Base-by-base conservation (phyloP, 768 basidiomycete genomes). In the Leucosporidium creatinivorum region DNA sequence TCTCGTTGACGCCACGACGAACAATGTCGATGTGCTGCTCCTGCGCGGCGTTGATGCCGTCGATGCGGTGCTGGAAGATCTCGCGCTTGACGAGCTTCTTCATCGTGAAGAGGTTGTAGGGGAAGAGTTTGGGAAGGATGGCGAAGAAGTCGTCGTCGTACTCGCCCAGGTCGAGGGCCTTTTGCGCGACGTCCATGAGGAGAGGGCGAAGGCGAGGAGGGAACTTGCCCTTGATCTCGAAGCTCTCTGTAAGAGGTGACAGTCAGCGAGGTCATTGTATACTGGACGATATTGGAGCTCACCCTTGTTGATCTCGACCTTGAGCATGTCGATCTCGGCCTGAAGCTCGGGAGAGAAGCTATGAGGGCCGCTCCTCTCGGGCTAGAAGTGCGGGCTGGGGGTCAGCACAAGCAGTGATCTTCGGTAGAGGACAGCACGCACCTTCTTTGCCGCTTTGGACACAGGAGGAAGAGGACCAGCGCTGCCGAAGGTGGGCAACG, bases 31-130 rank as follows among this genome's bases (percentile, higher is more conserved):
- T 79, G 0, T 91, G 79, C 33, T 83, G 82, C 0, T 88, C 86
- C 76, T 92, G 89, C 55, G 85, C 82, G 63, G 85, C 82, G 0
- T 82, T 81, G 7, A 93, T 80, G 31, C 89, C 80, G 51, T 82
- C 81, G 63, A 84, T 81, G 73, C 93, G 91, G 13, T 88, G 87
- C 0, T 78, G 75, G 79, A 87, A 93, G 18, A 93, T 84, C n/a
- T 89, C 89, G 10, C 91, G 85, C 76, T 92, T 92, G 78, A 93
- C 89, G 56, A 97, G 83, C 86, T 96, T 97, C 89, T 93, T 88
- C 87, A 97, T 92, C 0, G 91, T 94, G 77, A 89, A 99, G 71
- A 87, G 86, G 80, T 99, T 99, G 76, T 97, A 98, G 0, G 92
- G 91, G 74, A 98, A 92, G 49, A 94, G 77, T 28, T 79, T 82